Conservation (phyloP, 768 basidiomycete genomes). For the Mycena haematopus region DNA sequence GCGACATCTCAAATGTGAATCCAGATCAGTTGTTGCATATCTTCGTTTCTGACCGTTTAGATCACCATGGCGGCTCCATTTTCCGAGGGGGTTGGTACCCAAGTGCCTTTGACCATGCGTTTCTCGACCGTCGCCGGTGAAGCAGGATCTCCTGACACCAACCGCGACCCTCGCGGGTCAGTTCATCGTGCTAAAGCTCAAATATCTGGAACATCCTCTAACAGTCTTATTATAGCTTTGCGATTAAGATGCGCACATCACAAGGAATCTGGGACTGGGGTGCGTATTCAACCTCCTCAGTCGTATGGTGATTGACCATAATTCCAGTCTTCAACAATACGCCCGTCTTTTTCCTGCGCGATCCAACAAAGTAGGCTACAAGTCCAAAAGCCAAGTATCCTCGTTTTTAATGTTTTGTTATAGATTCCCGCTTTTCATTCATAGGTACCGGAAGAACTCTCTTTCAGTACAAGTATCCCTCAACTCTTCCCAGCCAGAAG, state of each 20-base stretch:
- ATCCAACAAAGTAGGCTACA: slow-evolving; percentile 24
- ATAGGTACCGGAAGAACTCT: slow-evolving; percentile 5
- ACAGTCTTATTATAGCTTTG: slow-evolving; percentile 9
- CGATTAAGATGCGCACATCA: slow-evolving; percentile 27
- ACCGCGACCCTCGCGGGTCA: slow-evolving; percentile 29
- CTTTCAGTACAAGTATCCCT: too few species aligned
- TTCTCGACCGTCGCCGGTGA: slow-evolving; percentile 29
- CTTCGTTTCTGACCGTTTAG: slow-evolving; percentile 1
- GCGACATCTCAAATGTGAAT: slow-evolving; percentile 26
- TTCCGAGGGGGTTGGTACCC: slow-evolving; percentile 27
- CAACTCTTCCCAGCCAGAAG: slow-evolving; percentile 17
- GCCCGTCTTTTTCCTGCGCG: slow-evolving; percentile 24
- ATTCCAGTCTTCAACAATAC: slow-evolving; percentile 28
- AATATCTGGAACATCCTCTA: background rate
- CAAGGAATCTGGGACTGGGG: slow-evolving; percentile 31
- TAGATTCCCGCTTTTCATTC: slow-evolving; percentile 30
- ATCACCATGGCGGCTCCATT: slow-evolving; percentile 30
- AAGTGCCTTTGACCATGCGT: slow-evolving; percentile 23
- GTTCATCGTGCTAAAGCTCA: background rate
- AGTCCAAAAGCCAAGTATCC: background rate
- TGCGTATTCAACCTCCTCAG: background rate
- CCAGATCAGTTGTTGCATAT: background rate
- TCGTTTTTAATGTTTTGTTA: background rate
- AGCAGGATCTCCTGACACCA: slow-evolving; percentile 26
- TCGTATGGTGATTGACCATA: background rate